Conservation (phyloP, 2,329 filamentous ascomycete genomes). For the Alternaria novae-zelandiae region DNA sequence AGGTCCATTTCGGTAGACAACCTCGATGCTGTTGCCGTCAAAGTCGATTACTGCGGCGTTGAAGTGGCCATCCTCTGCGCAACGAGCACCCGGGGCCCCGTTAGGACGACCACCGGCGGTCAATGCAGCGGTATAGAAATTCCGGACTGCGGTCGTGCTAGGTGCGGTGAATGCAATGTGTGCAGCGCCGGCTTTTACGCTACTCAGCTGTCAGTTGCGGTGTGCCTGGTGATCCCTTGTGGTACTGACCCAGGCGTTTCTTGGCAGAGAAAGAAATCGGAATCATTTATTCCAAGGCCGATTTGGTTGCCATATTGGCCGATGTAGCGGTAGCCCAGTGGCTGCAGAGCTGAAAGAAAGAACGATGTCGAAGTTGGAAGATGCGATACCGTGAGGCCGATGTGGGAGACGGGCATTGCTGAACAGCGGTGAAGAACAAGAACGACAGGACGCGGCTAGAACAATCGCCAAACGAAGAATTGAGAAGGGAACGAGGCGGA, state of each 20-base stretch:
- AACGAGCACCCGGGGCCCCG: constrained; percentile 61
- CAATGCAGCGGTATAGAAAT: constrained; percentile 74
- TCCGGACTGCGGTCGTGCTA: constrained; percentile 68
- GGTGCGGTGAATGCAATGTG: constrained; percentile 73
- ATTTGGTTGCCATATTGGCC: constrained; percentile 66
- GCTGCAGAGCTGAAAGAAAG: constrained; percentile 79
- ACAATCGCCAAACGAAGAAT: constrained; percentile 8
- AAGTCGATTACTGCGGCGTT: constrained; percentile 73
- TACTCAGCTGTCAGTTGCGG: constrained; percentile 32
- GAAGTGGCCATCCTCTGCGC: constrained; percentile 63
- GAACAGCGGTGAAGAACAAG: constrained; percentile 21
- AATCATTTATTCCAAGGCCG: constrained; percentile 65
- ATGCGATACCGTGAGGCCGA: constrained; percentile 74
- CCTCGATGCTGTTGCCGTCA: constrained; percentile 85
- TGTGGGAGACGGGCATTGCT: constrained; percentile 66
- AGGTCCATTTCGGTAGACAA: constrained; percentile 64
- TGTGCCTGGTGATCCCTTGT: constrained; percentile 21
- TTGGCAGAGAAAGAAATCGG: constrained; percentile 70
- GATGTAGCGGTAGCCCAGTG: constrained; percentile 77
- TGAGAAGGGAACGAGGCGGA: constrained; percentile 12
- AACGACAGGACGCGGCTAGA: constrained; percentile 20
- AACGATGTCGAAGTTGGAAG: constrained; percentile 82
- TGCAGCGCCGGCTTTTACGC: constrained; percentile 60
- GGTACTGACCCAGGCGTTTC: constrained; percentile 62
- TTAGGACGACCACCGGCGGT: constrained; percentile 68